A percentile compares a stretch with the other conserved stretches of the same genome.
Conservation (phyloP, 2,329 filamentous ascomycete species). For the Botrytis medusae region DNA sequence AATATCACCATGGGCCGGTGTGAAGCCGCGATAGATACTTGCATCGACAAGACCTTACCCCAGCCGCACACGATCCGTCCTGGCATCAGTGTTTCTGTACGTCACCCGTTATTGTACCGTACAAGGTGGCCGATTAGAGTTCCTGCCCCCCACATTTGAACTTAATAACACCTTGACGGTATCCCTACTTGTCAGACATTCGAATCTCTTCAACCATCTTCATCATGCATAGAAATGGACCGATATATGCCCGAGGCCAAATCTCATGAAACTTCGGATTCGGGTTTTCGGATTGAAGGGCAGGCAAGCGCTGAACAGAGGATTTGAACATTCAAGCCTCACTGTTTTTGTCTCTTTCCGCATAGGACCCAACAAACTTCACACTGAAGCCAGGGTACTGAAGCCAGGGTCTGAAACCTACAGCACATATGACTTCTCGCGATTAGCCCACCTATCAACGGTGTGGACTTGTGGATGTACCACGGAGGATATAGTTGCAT, state of each 20-base stretch:
- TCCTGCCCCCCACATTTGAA: not conserved
- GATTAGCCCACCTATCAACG: not conserved
- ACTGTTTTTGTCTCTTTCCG: not conserved
- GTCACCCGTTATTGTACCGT: not conserved
- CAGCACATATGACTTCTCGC: not conserved
- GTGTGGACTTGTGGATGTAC: not conserved
- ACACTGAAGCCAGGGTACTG: not conserved
- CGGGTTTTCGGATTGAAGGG: not conserved
- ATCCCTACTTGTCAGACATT: not conserved
- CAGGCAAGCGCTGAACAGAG: not conserved
- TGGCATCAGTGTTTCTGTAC: not conserved
- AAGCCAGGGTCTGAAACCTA: not conserved
- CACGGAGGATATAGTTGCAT: not conserved
- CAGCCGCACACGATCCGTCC: not conserved
- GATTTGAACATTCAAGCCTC: not conserved
- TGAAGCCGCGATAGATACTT: not conserved
- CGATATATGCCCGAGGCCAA: not conserved
- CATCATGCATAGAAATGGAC: not conserved
- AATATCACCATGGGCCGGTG: not conserved
- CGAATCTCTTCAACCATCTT: not conserved
- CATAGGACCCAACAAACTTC: not conserved
- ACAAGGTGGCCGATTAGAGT: not conserved
- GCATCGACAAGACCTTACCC: not conserved
- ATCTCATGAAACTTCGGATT: not conserved
- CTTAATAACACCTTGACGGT: not conserved